These are phyloP conservation scores for Rhizoctonia solani DNA, from an alignment of 1,284 basidiomycete species.

Conservation along the genomic window DNA sequence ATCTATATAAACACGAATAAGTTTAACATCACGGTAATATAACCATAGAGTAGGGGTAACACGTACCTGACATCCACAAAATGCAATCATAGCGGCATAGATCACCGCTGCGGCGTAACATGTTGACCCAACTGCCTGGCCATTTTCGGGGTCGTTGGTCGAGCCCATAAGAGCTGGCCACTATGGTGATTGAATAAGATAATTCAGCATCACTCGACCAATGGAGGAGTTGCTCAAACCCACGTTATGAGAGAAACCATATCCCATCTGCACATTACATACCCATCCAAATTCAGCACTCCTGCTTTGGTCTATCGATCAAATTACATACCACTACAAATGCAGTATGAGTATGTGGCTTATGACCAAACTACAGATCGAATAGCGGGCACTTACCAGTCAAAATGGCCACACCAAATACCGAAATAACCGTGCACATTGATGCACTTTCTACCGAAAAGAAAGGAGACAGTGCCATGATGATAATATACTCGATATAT, in stretches of 20 bases:
- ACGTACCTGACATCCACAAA: slow-evolving; percentile 54
- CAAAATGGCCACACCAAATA: slow-evolving; percentile 39
- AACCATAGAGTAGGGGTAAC: background rate
- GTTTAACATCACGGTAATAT: background rate
- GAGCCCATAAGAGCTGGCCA: slow-evolving; percentile 55
- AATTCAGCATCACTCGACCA: background rate
- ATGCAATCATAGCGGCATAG: slow-evolving; percentile 53
- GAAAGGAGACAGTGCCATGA: slow-evolving; percentile 19
- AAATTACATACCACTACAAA: slow-evolving; percentile 21
- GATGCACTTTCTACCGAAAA: slow-evolving; percentile 34
- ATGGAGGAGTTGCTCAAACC: slow-evolving; percentile 33
- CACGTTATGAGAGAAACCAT: slow-evolving; percentile 48
- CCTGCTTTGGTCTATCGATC: background rate
- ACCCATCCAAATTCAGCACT: background rate
- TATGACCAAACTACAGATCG: background rate
- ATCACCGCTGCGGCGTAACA: slow-evolving; percentile 55
- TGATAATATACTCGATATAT: background rate
- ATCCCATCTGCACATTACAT: slow-evolving; percentile 44
- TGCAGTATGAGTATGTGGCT: background rate
- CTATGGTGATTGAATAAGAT: slow-evolving; percentile 37
- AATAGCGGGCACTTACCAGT: slow-evolving; percentile 21
- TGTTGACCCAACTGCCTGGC: slow-evolving; percentile 49
- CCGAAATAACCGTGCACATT: slow-evolving; percentile 38
- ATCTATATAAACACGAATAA: background rate
- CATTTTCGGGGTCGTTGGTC: slow-evolving; percentile 51